A percentile compares a stretch with the other conserved stretches of the same genome.
These are phyloP conservation scores for Blastomyces emzantsi DNA, from an alignment of 2,329 filamentous ascomycete genomes.

Conservation along the genomic window DNA sequence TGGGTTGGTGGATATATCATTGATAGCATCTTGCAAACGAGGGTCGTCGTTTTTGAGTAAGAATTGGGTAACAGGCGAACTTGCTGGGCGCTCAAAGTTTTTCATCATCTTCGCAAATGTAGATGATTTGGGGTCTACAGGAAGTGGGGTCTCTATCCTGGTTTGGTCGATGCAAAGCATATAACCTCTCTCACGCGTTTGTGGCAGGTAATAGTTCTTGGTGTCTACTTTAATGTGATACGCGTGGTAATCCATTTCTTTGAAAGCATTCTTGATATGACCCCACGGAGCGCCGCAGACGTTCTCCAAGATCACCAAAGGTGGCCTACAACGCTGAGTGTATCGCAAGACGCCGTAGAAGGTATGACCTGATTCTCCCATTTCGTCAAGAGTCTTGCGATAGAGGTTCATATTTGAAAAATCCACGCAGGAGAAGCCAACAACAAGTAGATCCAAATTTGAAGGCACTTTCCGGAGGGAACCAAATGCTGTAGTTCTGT, in stretches of 20 bases:
- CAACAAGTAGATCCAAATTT: slow-evolving; percentile 56
- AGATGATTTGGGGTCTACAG: slow-evolving; percentile 22
- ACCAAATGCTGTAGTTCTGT: slow-evolving; percentile 59
- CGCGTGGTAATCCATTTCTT: slow-evolving; percentile 48
- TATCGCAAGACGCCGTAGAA: slow-evolving; percentile 55
- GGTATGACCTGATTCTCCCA: slow-evolving; percentile 58
- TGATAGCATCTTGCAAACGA: slow-evolving; percentile 44
- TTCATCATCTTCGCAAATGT: slow-evolving; percentile 41
- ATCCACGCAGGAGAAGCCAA: slow-evolving; percentile 68
- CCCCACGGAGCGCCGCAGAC: slow-evolving; percentile 54
- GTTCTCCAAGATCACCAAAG: slow-evolving; percentile 64
- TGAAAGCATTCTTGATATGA: slow-evolving; percentile 39
- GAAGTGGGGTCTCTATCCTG: slow-evolving; percentile 18
- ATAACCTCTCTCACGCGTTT: slow-evolving; percentile 56
- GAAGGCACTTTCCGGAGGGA: slow-evolving; percentile 48
- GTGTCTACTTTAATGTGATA: slow-evolving; percentile 49
- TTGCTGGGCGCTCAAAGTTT: slow-evolving; percentile 48
- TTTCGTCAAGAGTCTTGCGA: slow-evolving; percentile 43
- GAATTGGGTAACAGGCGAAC: slow-evolving; percentile 54
- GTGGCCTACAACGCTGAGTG: slow-evolving; percentile 46
- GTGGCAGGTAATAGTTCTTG: slow-evolving; percentile 64
- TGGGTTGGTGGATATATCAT: slow-evolving; percentile 35
- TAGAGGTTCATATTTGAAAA: slow-evolving; percentile 58
- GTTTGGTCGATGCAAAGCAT: slow-evolving; percentile 46
- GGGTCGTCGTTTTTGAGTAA: slow-evolving; percentile 49